Conservation (phyloP, 495 filamentous ascomycete species). For the Aspergillus incahuasiensis region DNA sequence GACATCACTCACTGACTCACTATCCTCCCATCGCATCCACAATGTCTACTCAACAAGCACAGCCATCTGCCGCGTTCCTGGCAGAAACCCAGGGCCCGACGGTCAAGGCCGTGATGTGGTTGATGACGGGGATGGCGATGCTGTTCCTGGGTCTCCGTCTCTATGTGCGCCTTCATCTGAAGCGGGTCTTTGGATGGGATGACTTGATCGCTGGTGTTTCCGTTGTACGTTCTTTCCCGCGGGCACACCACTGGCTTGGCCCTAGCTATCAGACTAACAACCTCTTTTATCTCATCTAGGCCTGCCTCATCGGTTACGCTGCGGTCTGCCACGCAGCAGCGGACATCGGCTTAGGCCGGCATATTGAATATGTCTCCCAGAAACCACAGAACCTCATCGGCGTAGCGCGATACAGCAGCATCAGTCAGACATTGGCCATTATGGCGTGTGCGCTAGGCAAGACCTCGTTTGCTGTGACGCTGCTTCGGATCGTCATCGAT, state of each 20-base stretch:
- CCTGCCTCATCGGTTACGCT: slow-evolving; percentile 21
- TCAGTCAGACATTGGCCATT: slow-evolving; percentile 12
- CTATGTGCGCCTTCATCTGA: slow-evolving; percentile 21
- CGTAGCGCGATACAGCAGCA: slow-evolving; percentile 14
- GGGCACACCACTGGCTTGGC: background rate
- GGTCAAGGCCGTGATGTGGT: slow-evolving; percentile 26
- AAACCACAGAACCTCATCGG: slow-evolving; percentile 17
- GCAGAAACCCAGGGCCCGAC: slow-evolving; percentile 13
- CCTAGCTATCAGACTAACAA: background rate
- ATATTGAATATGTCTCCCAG: slow-evolving; percentile 15
- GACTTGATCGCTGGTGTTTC: slow-evolving; percentile 23
- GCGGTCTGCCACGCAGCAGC: slow-evolving; percentile 23
- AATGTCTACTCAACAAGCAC: background rate
- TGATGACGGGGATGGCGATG: slow-evolving; percentile 20
- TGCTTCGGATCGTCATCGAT: slow-evolving; percentile 20
- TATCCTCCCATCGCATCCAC: background rate
- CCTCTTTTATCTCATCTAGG: background rate
- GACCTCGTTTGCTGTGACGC: slow-evolving; percentile 24
- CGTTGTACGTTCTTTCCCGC: slow-evolving; percentile 11
- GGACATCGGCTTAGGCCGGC: slow-evolving; percentile 15
- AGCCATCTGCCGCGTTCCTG: slow-evolving; percentile 3
- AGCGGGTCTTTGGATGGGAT: slow-evolving; percentile 27
- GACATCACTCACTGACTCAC: background rate
- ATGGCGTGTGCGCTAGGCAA: slow-evolving; percentile 23
- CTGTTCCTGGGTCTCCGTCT: slow-evolving; percentile 21